These are phyloP conservation scores for Daedalea quercina DNA, from an alignment of 768 basidiomycete genomes.

Conservation along the genomic window DNA sequence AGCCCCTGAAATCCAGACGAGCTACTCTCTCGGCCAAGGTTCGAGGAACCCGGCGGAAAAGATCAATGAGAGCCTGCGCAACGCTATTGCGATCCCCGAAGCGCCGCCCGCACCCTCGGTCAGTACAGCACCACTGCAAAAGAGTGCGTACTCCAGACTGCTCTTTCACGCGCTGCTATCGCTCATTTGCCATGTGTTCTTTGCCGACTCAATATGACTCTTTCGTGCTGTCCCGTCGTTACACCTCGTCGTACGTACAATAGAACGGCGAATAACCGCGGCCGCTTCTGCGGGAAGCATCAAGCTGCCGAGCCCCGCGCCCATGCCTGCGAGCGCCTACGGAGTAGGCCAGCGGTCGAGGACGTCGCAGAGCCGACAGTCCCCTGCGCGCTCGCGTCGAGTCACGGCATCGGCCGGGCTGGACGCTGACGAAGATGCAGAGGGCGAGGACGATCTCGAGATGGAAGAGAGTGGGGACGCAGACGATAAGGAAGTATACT, in stretches of 20 bases:
- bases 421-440: conserved; percentile 27
- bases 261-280: conserved; percentile 16
- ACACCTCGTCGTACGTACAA: not conserved
- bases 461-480: conserved; percentile 43
- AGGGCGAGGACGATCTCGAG: conserved; percentile 28
- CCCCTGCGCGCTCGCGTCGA: conserved; percentile 19
- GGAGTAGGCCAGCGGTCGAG: conserved; percentile 19
- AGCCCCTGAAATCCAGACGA: conserved; percentile 26
- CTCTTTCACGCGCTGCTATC: not conserved
- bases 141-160: conserved; percentile 9
- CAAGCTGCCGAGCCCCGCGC: conserved; percentile 30
- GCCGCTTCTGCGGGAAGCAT: conserved; percentile 21
- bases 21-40: conserved; percentile 14
- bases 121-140: conserved; percentile 14
- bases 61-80: conserved; percentile 33
- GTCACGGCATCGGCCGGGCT: conserved; percentile 15
- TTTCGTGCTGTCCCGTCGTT: not conserved
- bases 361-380: conserved; percentile 20
- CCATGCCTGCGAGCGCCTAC: conserved; percentile 15
- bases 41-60: conserved; percentile 31
- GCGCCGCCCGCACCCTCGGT: conserved; percentile 12
- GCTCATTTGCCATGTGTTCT: not conserved
- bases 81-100: conserved; percentile 23
- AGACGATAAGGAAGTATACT: conserved; percentile 55
- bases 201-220: not conserved